Evolutionary conservation across 2,329 filamentous ascomycete genomes (phyloP), one percentile per base, ranked within the genome.

Genomic region (Ceratocystis smalleyi): DNA sequence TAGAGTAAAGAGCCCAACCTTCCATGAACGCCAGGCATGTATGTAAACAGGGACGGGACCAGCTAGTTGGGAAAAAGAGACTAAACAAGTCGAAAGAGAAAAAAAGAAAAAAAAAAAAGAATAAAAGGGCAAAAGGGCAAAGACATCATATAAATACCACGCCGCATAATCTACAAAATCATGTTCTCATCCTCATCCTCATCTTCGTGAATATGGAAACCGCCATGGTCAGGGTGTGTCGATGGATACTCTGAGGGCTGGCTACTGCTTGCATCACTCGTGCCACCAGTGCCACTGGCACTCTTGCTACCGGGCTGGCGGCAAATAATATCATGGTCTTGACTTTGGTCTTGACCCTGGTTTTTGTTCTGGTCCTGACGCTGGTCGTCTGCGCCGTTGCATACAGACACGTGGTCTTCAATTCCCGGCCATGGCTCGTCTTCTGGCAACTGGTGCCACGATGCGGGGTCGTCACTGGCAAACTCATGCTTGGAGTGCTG

Each of bases 381-480:
- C 12, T 32, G 30, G 1, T 79, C 79, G 59, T 82, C 77, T 43
- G 78, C 71, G 65, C 83, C 82, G 68, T 83, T 81, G 1, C 74
- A 75, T 61, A 82, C 77, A 0, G 75, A 76, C 68, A 76, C 74
- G 22, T 73, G 73, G 64, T 80, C 81, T 67, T 83, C 80, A 60
- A 83, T 80, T 7, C 81, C 81, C 0, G 77, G 78, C 79, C 81
- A 82, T 1, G 77, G 76, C 66, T 83, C 78, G 66, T 84, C 82
- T 69, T 83, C 80, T 0, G 79, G 79, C 27, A 75, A 68, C 65
- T 71, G 73, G 51, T 63, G 60, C 59, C 60, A 65, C 43, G 43
- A 63, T 15, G 19, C 51, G 15, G 32, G 49, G 32, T 47, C 17
- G 15, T 55, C 61, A 22, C 61, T 54, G 59, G 40, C 43, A 30